These are phyloP conservation scores for Sporothrix humicola DNA, from an alignment of 2,329 filamentous ascomycete species.

Conservation along the genomic window DNA sequence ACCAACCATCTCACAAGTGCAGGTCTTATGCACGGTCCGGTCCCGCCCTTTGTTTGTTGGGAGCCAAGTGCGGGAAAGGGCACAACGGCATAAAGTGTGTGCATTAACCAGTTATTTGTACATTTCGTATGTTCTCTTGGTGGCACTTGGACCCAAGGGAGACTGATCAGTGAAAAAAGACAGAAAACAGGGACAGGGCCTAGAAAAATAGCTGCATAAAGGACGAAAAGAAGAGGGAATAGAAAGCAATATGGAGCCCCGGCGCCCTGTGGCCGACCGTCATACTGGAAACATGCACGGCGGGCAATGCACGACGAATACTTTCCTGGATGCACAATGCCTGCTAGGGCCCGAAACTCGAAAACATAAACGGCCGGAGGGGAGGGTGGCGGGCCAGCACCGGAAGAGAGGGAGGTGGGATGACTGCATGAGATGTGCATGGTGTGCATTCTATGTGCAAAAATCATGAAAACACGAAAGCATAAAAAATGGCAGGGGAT, in stretches of 20 bases:
- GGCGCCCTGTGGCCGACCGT: not conserved
- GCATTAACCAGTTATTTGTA: not conserved
- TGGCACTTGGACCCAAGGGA: not conserved
- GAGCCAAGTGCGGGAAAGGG: not conserved
- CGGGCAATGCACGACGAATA: not conserved
- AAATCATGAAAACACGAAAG: not conserved
- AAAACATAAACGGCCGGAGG: not conserved
- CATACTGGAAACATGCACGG: constrained; percentile 14
- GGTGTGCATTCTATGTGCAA: not conserved
- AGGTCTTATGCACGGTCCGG: not conserved
- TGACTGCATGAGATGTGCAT: constrained; percentile 19
- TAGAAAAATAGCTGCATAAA: constrained; percentile 8
- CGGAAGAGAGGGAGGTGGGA: constrained; percentile 5
- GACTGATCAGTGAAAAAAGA: not conserved
- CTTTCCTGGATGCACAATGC: not conserved
- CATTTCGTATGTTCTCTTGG: not conserved
- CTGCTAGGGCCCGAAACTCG: not conserved
- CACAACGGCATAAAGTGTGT: not conserved
- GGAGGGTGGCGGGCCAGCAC: not conserved
- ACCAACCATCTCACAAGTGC: not conserved
- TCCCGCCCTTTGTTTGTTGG: constrained; percentile 18
- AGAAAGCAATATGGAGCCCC: not conserved
- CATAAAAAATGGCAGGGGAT: not conserved
- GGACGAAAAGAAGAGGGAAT: not conserved
- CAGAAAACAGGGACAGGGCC: not conserved